These are phyloP conservation scores for Suillus clintonianus DNA, from an alignment of 768 basidiomycete species.

Conservation along the genomic window DNA sequence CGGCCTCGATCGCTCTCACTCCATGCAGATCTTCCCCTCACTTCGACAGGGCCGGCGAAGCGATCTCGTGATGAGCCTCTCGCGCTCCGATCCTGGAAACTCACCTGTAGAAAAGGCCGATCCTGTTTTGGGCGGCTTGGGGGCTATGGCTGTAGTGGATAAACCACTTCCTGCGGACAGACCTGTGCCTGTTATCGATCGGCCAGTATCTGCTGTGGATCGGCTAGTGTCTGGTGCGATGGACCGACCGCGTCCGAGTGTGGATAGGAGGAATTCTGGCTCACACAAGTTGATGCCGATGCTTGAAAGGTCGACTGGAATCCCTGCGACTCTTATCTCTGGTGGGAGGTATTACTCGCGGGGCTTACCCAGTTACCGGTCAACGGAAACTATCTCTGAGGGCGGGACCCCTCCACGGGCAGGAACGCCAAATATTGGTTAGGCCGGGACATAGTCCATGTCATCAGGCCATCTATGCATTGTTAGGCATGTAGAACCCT, in stretches of 20 bases:
- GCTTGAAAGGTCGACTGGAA: constrained; percentile 2
- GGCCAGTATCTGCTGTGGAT: constrained; percentile 27
- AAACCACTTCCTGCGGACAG: background rate
- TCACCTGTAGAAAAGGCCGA: background rate
- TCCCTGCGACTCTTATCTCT: constrained; percentile 4
- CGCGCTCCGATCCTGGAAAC: constrained; percentile 7
- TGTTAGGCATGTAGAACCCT: background rate
- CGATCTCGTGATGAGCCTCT: constrained; percentile 29
- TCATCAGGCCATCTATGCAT: background rate
- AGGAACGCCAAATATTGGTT: constrained; percentile 9
- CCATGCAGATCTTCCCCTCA: constrained; percentile 22
- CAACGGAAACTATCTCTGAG: constrained; percentile 11
- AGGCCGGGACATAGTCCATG: background rate
- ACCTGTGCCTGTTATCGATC: background rate
- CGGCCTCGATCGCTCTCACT: constrained; percentile 22
- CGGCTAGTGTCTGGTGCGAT: constrained; percentile 17
- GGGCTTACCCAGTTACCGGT: constrained; percentile 6
- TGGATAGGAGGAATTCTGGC: constrained; percentile 30
- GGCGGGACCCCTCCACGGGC: background rate
- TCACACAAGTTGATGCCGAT: constrained; percentile 21
- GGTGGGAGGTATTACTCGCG: constrained; percentile 10
- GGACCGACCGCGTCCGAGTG: constrained; percentile 17
- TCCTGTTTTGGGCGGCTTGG: background rate
- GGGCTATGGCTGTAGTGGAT: background rate
- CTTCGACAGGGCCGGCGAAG: constrained; percentile 17